Base-by-base conservation (phyloP, 306 rosid species). In the Vachellia collinsii region DNA sequence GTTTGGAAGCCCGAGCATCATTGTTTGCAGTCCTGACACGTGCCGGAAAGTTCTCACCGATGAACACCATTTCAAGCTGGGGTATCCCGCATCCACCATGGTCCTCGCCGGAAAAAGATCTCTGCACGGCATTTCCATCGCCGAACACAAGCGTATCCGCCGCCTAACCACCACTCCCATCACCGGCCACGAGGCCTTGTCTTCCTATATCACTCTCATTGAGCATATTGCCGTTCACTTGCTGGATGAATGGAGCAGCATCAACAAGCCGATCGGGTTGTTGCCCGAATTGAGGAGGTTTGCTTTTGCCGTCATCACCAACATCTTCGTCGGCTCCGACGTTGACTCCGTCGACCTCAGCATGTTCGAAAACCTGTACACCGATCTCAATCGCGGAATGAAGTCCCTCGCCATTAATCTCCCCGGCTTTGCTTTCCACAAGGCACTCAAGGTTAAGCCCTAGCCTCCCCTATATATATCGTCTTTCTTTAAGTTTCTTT, bases 381-480 rank as follows among this genome's bases (percentile, higher is more conserved):
- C 81, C 42, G 34, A 43, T 71, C 84, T 93, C 2, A 87, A 73
- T 34, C 84, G 75, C 5, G 97, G 96, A n/a, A 75, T 91, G 69
- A 90, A 93, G 74, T 85, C 96, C 69, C 62, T 75, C 3, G 84
- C 94, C 68, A 84, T 93, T 22, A 88, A 93, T 69, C 72, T 89
- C 25, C 94, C 97, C 0, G 96, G 97, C 47, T 93, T 91, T 79
- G 85, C 94, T 43, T 92, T 86, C 78, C 70, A 87, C 20, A 88
- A 83, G 63, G 91, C 96, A 22, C 92, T 88, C 69, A 89, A 93
- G 94, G 95, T 93, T 65, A 80, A 19, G 56, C 3, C 8, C 7
- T 39, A 39, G 7, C n/a, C 7, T 7, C 7, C 8, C 0, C 3
- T 10, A 13, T 14, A 34, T 43, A 17, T 2, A 22, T 7, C 25